phyloP scores from a whole-genome alignment of 1,139 yeast genomes.

The Geotrichum phurueaensis region DNA sequence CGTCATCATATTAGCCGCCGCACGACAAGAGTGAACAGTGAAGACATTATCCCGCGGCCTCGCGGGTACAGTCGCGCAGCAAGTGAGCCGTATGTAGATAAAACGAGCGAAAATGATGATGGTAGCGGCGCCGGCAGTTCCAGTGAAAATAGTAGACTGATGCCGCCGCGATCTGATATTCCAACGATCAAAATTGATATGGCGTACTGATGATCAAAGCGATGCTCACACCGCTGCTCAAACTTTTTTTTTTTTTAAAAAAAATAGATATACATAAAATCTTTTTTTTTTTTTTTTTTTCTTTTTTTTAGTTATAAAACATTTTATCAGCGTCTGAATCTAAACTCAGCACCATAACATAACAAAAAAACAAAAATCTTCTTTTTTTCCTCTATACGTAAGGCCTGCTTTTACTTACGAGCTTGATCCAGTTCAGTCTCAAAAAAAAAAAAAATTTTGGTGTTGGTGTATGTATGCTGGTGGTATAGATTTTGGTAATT shows the following conservation, averaged over 20 bases:
- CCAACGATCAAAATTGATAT: neutral
- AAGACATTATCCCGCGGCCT: neutral
- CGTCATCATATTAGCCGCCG: neutral
- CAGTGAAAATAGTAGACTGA: neutral
- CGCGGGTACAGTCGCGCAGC: neutral
- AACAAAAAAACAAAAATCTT: too few species aligned
- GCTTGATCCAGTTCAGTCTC: too few species aligned
- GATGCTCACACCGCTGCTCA: too few species aligned
- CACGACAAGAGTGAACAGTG: neutral
- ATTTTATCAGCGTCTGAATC: too few species aligned
- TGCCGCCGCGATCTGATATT: neutral
- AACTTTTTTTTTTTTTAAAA: neutral
- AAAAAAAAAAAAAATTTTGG: too few species aligned
- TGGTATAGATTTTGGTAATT: too few species aligned
- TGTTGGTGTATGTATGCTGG: too few species aligned
- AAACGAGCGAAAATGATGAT: neutral
- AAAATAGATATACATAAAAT: neutral
- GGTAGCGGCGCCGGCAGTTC: neutral
- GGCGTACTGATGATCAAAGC: neutral
- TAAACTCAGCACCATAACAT: too few species aligned
- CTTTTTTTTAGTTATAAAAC: too few species aligned
- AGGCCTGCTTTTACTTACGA: too few species aligned
- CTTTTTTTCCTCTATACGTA: too few species aligned
- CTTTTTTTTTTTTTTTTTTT: neutral
- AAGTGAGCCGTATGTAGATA: neutral